Conservation (phyloP, 1,139 yeast species). For the Debaryomyces psychrophilus region DNA sequence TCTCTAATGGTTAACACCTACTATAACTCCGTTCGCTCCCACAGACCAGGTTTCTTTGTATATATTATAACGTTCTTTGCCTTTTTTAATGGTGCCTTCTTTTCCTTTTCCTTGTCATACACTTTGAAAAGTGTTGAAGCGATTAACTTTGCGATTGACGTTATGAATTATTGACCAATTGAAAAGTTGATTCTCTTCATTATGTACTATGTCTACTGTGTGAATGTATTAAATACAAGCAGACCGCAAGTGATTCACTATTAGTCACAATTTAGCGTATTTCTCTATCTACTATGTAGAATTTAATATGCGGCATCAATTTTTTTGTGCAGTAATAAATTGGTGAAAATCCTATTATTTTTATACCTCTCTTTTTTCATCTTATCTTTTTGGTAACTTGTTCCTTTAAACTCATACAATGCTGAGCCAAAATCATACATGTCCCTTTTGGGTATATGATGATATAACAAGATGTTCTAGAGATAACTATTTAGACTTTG, state of each 20-base stretch:
- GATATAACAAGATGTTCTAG: conserved; percentile 53
- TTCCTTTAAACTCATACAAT: not conserved
- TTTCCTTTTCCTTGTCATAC: not conserved
- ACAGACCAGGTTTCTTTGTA: too few relatives aligned
- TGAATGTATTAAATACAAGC: not conserved
- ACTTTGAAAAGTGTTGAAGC: not conserved
- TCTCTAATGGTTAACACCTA: not conserved
- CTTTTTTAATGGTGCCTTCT: not conserved
- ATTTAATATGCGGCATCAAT: conserved; percentile 7
- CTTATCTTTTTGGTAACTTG: not conserved
- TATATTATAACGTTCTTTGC: too few relatives aligned
- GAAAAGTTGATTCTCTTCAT: not conserved
- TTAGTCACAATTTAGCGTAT: conserved; percentile 1
- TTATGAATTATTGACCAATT: not conserved
- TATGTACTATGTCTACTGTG: not conserved
- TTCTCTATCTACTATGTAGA: not conserved
- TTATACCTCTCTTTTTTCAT: not conserved
- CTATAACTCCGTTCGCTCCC: too few relatives aligned
- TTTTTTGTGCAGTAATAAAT: conserved; percentile 5
- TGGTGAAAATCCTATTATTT: conserved; percentile 1
- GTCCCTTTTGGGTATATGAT: conserved; percentile 46
- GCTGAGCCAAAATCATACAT: conserved; percentile 12
- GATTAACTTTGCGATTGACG: not conserved
- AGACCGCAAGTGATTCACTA: not conserved
- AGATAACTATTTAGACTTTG: conserved; percentile 19